Conservation (phyloP, 148 eudicot species). For the Vaccinium myrtillus region DNA sequence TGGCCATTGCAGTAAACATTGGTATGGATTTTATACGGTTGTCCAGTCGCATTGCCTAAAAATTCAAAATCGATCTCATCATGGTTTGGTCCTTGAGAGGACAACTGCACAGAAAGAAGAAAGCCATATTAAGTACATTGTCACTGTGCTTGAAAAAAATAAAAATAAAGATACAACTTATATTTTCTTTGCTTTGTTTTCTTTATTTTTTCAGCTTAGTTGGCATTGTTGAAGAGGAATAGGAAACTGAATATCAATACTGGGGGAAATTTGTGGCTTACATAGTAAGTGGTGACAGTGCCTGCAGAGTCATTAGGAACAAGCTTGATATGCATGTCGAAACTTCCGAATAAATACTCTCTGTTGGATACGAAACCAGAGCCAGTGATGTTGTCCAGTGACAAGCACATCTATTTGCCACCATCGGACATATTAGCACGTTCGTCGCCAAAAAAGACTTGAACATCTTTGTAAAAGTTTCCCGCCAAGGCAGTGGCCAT, state of each 20-base stretch:
- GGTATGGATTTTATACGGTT: slow-evolving; percentile 13
- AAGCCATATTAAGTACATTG: neutral
- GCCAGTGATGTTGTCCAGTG: neutral
- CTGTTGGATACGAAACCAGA: slow-evolving; percentile 4
- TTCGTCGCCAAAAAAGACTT: neutral
- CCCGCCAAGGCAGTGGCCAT: neutral
- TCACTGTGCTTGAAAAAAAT: neutral
- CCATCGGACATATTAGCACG: neutral
- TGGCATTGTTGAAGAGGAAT: no score
- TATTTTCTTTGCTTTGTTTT: no score
- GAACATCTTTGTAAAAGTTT: neutral
- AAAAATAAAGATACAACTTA: no score
- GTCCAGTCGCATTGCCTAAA: slow-evolving; percentile 13
- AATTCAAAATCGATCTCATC: slow-evolving; percentile 18
- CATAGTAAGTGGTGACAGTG: slow-evolving; percentile 14
- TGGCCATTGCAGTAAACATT: slow-evolving; percentile 5
- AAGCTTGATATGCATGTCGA: slow-evolving; percentile 9
- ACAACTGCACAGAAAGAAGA: slow-evolving; percentile 1
- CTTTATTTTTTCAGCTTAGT: no score
- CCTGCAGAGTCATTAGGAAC: slow-evolving; percentile 8
- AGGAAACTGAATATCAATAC: neutral
- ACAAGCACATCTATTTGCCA: neutral
- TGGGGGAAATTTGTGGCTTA: neutral
- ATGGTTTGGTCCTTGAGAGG: slow-evolving; percentile 8
- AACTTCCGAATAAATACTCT: neutral